Evolutionary conservation across 2,329 filamentous ascomycete species (phyloP).

Genomic region (Exophiala aquamarina): DNA sequence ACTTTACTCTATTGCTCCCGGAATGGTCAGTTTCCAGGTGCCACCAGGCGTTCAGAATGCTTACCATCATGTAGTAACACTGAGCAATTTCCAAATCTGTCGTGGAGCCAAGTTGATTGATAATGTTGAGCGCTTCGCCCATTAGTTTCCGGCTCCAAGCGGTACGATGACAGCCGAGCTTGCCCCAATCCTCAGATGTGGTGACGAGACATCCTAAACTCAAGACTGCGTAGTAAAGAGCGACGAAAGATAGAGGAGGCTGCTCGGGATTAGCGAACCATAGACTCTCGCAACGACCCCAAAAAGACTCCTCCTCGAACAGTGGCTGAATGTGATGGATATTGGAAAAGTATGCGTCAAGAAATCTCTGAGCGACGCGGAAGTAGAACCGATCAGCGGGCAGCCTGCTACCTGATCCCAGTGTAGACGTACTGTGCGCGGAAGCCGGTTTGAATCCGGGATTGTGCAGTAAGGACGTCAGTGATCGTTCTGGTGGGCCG

Average conservation of each 20-base stretch:
- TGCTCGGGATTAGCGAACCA: constrained; percentile 39
- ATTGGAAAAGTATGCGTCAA: constrained; percentile 50
- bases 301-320: constrained; percentile 47
- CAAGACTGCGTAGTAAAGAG: constrained; percentile 49
- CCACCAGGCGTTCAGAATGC: not conserved
- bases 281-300: constrained; percentile 43
- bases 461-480: constrained; percentile 49
- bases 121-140: constrained; percentile 3
- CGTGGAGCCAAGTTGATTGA: constrained; percentile 10
- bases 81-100: constrained; percentile 49
- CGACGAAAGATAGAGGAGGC: constrained; percentile 44
- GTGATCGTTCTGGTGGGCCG: constrained; percentile 34
- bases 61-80: constrained; percentile 19
- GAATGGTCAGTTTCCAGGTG: constrained; percentile 35
- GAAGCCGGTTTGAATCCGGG: constrained; percentile 40
- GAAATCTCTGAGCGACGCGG: constrained; percentile 46
- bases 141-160: constrained; percentile 21
- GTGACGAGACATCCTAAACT: constrained; percentile 47
- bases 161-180: constrained; percentile 15
- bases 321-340: constrained; percentile 51
- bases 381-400: constrained; percentile 41
- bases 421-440: constrained; percentile 16
- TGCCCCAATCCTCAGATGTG: constrained; percentile 3
- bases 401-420: constrained; percentile 17
- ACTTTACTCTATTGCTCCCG: constrained; percentile 47